These are phyloP conservation scores for Echites panduratus DNA, from an alignment of 257 asterid genomes.

Conservation along the genomic window DNA sequence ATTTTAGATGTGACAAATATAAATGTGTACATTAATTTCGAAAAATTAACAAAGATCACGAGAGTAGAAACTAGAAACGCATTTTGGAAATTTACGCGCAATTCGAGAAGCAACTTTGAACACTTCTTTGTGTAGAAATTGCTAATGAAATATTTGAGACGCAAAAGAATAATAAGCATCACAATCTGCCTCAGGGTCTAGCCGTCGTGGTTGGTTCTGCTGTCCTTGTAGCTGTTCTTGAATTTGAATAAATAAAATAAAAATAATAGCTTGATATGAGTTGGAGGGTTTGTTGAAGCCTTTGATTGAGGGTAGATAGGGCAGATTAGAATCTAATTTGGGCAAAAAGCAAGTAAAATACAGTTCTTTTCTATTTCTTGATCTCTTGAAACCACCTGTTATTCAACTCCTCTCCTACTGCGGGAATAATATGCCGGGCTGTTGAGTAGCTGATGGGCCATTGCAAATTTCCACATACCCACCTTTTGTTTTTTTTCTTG, in stretches of 20 bases:
- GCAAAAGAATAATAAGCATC: neutral
- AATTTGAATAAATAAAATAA: neutral
- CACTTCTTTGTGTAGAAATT: neutral
- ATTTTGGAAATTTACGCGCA: too few relatives aligned
- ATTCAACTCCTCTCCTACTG: neutral
- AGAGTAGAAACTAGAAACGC: too few relatives aligned
- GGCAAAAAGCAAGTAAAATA: neutral
- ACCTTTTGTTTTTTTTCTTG: constrained; percentile 4
- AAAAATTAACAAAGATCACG: too few relatives aligned
- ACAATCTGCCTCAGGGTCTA: neutral
- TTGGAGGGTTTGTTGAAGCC: too few relatives aligned
- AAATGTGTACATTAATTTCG: too few relatives aligned
- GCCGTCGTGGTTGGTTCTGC: constrained; percentile 6
- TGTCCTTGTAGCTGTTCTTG: constrained; percentile 8
- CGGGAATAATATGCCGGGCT: constrained; percentile 2
- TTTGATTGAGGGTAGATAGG: neutral
- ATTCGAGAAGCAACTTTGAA: neutral
- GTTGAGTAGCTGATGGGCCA: constrained; percentile 13
- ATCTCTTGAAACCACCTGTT: neutral
- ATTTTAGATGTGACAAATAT: too few relatives aligned
- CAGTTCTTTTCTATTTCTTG: neutral
- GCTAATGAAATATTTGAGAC: neutral
- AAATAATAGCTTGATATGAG: neutral
- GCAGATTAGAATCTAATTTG: neutral
- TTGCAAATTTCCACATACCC: constrained; percentile 2